Conservation (phyloP, 495 filamentous ascomycete species). For the Aspergillus sclerotioniger region DNA sequence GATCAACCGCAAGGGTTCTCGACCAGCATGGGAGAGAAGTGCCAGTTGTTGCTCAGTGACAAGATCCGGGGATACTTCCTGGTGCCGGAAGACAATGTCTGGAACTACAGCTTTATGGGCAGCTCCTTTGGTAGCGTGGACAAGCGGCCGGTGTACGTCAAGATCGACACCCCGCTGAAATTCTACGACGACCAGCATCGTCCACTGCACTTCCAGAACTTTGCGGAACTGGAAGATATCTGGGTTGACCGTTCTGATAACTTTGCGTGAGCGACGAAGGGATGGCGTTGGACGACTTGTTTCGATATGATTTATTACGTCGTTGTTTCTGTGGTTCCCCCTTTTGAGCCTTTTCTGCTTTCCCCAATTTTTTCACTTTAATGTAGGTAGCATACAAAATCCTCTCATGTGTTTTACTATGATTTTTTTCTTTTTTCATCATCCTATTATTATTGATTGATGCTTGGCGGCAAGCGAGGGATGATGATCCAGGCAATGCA, state of each 20-base stretch:
- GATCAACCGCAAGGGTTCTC: constrained; percentile 94
- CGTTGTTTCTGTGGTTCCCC: constrained; percentile 13
- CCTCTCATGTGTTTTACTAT: not conserved
- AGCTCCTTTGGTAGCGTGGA: constrained; percentile 80
- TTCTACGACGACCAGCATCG: constrained; percentile 96
- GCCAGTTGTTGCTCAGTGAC: constrained; percentile 87
- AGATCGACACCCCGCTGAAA: constrained; percentile 82
- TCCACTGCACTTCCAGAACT: constrained; percentile 91
- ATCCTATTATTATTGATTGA: not conserved
- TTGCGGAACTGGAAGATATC: constrained; percentile 86
- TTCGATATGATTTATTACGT: constrained; percentile 17
- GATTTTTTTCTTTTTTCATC: not conserved
- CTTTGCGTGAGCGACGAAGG: constrained; percentile 60
- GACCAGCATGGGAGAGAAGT: constrained; percentile 91
- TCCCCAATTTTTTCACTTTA: constrained; percentile 5
- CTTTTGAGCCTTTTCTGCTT: not conserved
- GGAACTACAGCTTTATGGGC: constrained; percentile 99
- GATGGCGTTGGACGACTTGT: constrained; percentile 24
- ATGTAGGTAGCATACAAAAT: not conserved
- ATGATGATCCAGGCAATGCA: not conserved
- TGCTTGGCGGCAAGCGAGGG: not conserved
- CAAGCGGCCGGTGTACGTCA: constrained; percentile 86
- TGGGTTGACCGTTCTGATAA: constrained; percentile 85
- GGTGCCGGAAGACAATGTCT: constrained; percentile 83
- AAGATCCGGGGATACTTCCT: constrained; percentile 93